A percentile compares a stretch with the other conserved stretches of the same genome.
Conservation (phyloP, 2,329 filamentous ascomycete genomes). For the Cladosporium sp. region DNA sequence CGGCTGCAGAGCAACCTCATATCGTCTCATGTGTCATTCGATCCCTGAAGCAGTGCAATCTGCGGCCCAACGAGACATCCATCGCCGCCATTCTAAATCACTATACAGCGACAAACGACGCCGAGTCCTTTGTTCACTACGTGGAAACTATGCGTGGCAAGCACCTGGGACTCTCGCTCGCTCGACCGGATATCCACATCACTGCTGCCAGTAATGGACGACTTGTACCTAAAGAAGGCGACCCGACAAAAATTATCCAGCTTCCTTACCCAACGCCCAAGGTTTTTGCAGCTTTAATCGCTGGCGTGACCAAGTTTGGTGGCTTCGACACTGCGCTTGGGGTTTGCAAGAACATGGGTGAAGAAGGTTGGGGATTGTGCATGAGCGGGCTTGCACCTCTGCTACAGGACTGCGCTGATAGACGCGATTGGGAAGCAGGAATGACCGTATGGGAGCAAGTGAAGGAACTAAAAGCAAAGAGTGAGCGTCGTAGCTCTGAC, state of each 20-base stretch:
- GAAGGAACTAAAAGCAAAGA: conserved; percentile 18
- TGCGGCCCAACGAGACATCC: conserved; percentile 45
- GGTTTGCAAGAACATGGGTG: conserved; percentile 39
- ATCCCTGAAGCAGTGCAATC: conserved; percentile 31
- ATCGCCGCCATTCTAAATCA: conserved; percentile 38
- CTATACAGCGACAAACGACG: conserved; percentile 32
- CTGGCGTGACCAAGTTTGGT: conserved; percentile 41
- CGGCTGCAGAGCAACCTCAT: conserved; percentile 31
- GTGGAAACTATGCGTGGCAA: conserved; percentile 41
- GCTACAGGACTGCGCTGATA: conserved; percentile 38
- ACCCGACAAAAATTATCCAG: conserved; percentile 35
- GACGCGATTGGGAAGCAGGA: conserved; percentile 35
- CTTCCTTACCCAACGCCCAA: conserved; percentile 41
- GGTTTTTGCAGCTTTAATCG: conserved; percentile 40
- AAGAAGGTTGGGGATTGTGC: conserved; percentile 44
- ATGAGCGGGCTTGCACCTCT: conserved; percentile 36
- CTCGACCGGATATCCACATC: conserved; percentile 36
- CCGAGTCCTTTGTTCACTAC: conserved; percentile 34
- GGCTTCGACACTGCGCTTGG: conserved; percentile 42
- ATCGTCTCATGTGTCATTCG: conserved; percentile 23
- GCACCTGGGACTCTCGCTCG: conserved; percentile 37
- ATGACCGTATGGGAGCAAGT: conserved; percentile 42
- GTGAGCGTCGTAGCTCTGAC: not conserved
- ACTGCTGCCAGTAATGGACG: conserved; percentile 23
- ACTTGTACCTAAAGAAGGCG: conserved; percentile 15